Percentiles rank a stretch among this genome's conserved stretches.
These are phyloP conservation scores for Chloranthus sessilifolius DNA, from an alignment of 164 flowering plant genomes.

Conservation along the genomic window DNA sequence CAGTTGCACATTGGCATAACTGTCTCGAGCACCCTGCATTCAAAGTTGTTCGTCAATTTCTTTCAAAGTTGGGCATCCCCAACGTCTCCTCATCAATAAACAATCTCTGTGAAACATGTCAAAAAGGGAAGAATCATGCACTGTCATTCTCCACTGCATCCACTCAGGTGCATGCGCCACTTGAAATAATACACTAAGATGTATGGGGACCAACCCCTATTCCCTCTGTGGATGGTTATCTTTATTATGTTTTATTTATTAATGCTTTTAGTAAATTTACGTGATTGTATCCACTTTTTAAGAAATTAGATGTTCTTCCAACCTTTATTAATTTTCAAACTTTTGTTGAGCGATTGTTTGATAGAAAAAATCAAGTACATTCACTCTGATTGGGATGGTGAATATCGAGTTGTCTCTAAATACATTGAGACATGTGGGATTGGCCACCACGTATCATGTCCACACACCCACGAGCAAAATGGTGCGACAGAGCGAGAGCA, in stretches of 20 bases:
- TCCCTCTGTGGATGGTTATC: too few relatives aligned
- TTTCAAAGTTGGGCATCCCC: too few relatives aligned
- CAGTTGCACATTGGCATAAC: too few relatives aligned
- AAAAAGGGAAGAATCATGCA: neutral
- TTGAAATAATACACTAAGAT: neutral
- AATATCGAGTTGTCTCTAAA: too few relatives aligned
- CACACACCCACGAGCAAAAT: conserved; percentile 1
- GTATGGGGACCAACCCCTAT: conserved; percentile 2
- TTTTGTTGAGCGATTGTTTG: neutral
- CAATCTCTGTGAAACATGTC: conserved; percentile 1
- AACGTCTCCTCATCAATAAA: too few relatives aligned
- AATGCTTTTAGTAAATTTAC: too few relatives aligned
- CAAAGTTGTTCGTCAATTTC: too few relatives aligned
- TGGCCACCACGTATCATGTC: neutral
- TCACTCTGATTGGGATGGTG: too few relatives aligned
- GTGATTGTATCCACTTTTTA: too few relatives aligned
- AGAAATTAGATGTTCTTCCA: neutral
- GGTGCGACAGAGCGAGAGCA: neutral
- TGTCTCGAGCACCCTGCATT: too few relatives aligned
- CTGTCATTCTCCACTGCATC: neutral
- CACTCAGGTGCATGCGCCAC: neutral
- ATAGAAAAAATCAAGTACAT: neutral
- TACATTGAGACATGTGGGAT: too few relatives aligned
- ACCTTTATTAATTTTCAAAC: neutral
- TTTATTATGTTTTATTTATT: too few relatives aligned